Evolutionary conservation across 495 filamentous ascomycete genomes (phyloP), one percentile per base, ranked within the genome.

Genomic region (Oleoguttula mirabilis): DNA sequence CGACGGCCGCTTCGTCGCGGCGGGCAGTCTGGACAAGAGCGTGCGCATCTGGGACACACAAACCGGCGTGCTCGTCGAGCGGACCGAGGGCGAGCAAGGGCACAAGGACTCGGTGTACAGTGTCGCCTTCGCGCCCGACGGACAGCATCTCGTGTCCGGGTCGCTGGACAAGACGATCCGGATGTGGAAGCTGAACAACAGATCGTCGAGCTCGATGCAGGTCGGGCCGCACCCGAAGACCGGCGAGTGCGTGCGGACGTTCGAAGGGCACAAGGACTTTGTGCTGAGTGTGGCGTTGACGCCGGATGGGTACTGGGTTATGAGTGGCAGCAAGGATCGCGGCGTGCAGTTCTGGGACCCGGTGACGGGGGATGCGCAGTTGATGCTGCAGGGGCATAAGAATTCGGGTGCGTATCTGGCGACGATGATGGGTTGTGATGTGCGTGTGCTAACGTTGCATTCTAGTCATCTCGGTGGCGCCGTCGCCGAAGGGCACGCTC

Each of bases 271-370:
- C 50, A 66, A 61, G 58, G 63, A 66, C 51, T 66, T 64, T 37
- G 63, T 66, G 39, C 49, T 66, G 15, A 56, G 51, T 27, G 63
- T 66, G 30, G 63, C 63, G 21, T 47, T 64, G 4, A 64, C 63
- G 8, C 60, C 60, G 7, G 56, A 62, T 36, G 60, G 58, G 19
- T 36, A 52, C 10, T 66, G 61, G 61, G 61, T 66, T 11, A 48
- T 66, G 34, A 54, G 47, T 46, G 63, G 63, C 10, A 57, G 52
- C 41, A 66, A 66, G 47, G 63, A 66, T 40, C 54, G 63, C 17
- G 63, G 63, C 12, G 63, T 66, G 19, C 61, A 63, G 39, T 66
- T 66, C 48, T 66, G 63, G 63, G 63, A 66, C 49, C 61, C 61
- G 3, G 35, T 50, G 33, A 64, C 60, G 10, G 63, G 63, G 32